Evolutionary conservation across 306 rosid genomes (phyloP), one percentile per base, ranked within the genome.

Genomic region (Cicer bijugum): DNA sequence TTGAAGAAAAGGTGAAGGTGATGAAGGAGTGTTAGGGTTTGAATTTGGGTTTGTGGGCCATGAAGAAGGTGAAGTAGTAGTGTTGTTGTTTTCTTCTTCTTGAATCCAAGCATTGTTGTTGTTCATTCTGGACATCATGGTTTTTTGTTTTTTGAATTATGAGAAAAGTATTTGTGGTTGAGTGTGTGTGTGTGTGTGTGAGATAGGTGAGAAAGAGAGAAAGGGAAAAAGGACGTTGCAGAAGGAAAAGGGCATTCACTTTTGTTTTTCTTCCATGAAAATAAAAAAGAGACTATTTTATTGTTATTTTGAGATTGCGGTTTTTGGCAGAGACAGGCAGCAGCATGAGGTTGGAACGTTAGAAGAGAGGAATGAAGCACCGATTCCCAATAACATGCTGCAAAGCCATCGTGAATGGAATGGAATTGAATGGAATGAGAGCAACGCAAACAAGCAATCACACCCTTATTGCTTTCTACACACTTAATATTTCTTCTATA

Each of bases 51-150:
- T 71, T 83, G 80, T 72, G 5, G 79, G 35, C 97, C 93, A 88
- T 11, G 89, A 74, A 15, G 55, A 7, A 12, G 55, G 15, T 67
- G 82, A 68, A 0, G 77, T 82, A 61, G 83, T 52, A 19, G 81
- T 69, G 69, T 82, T 83, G 16, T 74, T 78, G 9, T 75, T 87
- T 44, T 88, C 86, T 47, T 60, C 76, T 20, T 67, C 87, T 8
- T 86, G 90, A 79, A 88, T 57, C 97, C 92, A 86, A 14, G 79
- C 63, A 62, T 57, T 79, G 10, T 8, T 40, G 42, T 1, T 78
- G 86, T 77, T 78, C n/a, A 74, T 62, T 81, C 87, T 82, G 1
- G 91, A 78, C 75, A 89, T 82, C 94, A 89, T 91, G 67, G 52
- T 17, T 78, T 56, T 28, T 6, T 10, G 5, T 6, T n/a, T 59